Conservation (phyloP, 129 eudicot species). For the Ambrosia trifida region DNA sequence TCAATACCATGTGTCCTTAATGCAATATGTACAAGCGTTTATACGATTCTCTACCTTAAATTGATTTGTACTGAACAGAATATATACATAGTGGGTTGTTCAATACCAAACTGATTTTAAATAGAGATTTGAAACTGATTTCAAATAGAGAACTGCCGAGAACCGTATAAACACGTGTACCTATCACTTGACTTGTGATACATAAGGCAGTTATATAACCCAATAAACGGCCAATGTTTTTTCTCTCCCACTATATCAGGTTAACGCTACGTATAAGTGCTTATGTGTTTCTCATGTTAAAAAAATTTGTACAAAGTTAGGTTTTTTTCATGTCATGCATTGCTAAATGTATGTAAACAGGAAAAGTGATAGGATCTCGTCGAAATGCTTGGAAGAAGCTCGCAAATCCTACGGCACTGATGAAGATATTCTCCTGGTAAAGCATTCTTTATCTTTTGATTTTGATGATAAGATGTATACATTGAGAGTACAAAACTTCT, state of each 20-base stretch:
- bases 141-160: neutral
- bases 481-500: neutral
- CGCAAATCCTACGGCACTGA: conserved; percentile 98
- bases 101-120: neutral
- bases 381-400: conserved; percentile 76
- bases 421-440: conserved; percentile 97
- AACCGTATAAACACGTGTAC: neutral
- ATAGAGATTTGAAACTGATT: neutral
- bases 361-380: conserved; percentile 62
- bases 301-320: neutral
- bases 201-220: neutral
- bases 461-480: neutral
- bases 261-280: neutral
- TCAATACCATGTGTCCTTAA: too few species aligned
- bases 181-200: neutral
- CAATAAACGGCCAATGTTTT: neutral
- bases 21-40: too few species aligned
- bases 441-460: neutral
- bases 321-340: neutral
- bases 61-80: too few species aligned
- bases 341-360: conserved; percentile 45
- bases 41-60: too few species aligned
- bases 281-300: neutral
- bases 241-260: neutral
- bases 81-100: neutral